Base-by-base conservation (phyloP, 2,329 filamentous ascomycete genomes). In the Erysiphe pulchra region DNA sequence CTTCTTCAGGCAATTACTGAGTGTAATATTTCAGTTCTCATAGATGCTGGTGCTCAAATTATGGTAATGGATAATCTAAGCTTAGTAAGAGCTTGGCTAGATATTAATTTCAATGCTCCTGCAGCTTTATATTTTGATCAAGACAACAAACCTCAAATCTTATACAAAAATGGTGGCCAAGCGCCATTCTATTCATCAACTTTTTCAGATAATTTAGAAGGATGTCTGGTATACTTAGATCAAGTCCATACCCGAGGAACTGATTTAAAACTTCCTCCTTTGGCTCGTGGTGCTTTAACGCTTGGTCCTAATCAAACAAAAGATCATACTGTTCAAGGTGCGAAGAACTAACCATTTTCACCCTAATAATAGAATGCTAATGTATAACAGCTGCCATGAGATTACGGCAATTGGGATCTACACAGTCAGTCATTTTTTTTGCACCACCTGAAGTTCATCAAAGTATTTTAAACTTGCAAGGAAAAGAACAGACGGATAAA, bases 21-120 rank as follows among this genome's bases (percentile, higher is more conserved):
- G 0, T 49, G 47, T 0, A 41, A 51, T 0, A 72, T 75, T 13
- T 61, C 63, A 0, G 61, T 80, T 0, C 59, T 80, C 0, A 73
- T 80, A 0, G 75, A 80, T 53, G 69, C 73, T 0, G 76, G 76
- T 0, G 75, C 76, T 0, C 68, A 73, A 12, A 70, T 80, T 13
- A 55, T 80, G 0, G 75, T 79, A 51, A 69, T 72, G 60, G 62
- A 66, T 47, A 79, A 54, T 41, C 16, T 11, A 4, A 28, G 33
- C 1, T 44, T 55, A 10, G 52, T 42, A 7, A 50, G 45, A 32
- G 14, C 42, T 6, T 55, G 53, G 53, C 47, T 54, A 11, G 44
- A 45, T 5, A 49, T 54, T 6, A 34, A 46, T 17, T 1, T 2
- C 9, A 13, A 46, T 13, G 48, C 50, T 13, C 12, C 18, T 3